Evolutionary conservation across 2,329 filamentous ascomycete genomes (phyloP).

Genomic region (Hirsutella rhossiliensis): DNA sequence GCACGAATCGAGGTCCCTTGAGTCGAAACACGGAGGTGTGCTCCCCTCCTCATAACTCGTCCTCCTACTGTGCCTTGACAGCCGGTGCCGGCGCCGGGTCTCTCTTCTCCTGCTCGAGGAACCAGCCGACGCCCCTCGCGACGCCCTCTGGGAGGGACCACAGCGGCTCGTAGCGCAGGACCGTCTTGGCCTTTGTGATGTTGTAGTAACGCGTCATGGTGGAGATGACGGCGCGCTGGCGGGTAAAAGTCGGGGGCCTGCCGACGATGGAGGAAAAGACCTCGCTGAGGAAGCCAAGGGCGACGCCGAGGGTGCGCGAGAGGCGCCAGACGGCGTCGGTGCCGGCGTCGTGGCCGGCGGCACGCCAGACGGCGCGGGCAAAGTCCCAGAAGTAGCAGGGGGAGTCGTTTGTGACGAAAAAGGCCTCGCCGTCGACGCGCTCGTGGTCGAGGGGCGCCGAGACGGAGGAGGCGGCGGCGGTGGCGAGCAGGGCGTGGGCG

Average conservation of each 20-base stretch:
- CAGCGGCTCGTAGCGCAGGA: slow-evolving; percentile 58
- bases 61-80: no score
- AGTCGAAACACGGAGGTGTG: no score
- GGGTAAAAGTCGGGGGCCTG: slow-evolving; percentile 44
- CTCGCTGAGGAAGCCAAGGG: slow-evolving; percentile 42
- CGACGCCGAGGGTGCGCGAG: slow-evolving; percentile 35
- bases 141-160: slow-evolving; percentile 55
- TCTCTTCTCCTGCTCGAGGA: slow-evolving; percentile 37
- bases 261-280: slow-evolving; percentile 34
- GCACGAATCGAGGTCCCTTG: no score
- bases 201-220: slow-evolving; percentile 70
- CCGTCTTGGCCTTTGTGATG: slow-evolving; percentile 60
- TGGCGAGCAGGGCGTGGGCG: slow-evolving; percentile 56
- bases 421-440: slow-evolving; percentile 70
- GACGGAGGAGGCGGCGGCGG: slow-evolving; percentile 39
- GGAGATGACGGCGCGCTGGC: slow-evolving; percentile 51
- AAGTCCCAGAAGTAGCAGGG: slow-evolving; percentile 91
- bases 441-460: slow-evolving; percentile 52
- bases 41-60: no score
- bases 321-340: slow-evolving; percentile 44
- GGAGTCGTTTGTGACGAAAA: slow-evolving; percentile 82
- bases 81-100: neutral
- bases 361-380: slow-evolving; percentile 63
- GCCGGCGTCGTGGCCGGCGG: slow-evolving; percentile 39
- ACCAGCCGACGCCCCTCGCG: slow-evolving; percentile 39